Percentiles rank a stretch among this genome's conserved stretches.
These are phyloP conservation scores for Penicillium riverlandense DNA, from an alignment of 495 filamentous ascomycete species.

Conservation along the genomic window DNA sequence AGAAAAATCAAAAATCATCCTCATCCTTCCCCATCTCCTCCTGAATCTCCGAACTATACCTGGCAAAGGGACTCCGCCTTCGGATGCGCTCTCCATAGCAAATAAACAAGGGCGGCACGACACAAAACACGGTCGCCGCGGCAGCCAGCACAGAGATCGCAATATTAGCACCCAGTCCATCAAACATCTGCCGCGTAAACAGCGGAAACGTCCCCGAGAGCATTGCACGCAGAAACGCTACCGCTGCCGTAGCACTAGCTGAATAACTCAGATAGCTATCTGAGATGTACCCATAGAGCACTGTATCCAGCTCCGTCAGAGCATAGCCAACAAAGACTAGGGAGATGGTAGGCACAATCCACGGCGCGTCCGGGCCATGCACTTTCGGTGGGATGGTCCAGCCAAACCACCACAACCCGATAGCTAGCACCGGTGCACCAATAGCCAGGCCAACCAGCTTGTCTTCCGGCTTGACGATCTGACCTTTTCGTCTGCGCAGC, in stretches of 20 bases:
- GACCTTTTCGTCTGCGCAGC: slow-evolving; percentile 13
- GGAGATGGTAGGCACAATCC: slow-evolving; percentile 35
- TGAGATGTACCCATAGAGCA: slow-evolving; percentile 45
- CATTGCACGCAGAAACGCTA: slow-evolving; percentile 37
- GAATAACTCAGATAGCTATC: slow-evolving; percentile 47
- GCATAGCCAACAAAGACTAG: slow-evolving; percentile 43
- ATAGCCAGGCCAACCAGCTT: slow-evolving; percentile 41
- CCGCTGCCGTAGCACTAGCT: slow-evolving; percentile 41
- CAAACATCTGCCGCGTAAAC: slow-evolving; percentile 38
- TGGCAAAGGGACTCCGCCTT: slow-evolving; percentile 39
- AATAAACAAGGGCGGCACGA: slow-evolving; percentile 35
- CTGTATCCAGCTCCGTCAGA: slow-evolving; percentile 41
- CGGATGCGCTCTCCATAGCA: slow-evolving; percentile 36
- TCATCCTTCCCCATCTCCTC: slow-evolving; percentile 23
- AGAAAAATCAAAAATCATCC: slow-evolving; percentile 8
- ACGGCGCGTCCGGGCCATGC: slow-evolving; percentile 12
- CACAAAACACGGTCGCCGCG: slow-evolving; percentile 38
- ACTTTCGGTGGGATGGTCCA: slow-evolving; percentile 41
- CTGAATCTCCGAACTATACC: slow-evolving; percentile 33
- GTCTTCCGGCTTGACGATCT: slow-evolving; percentile 36
- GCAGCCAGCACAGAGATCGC: slow-evolving; percentile 38
- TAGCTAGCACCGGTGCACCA: slow-evolving; percentile 37
- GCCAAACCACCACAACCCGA: slow-evolving; percentile 45
- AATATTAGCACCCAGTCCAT: slow-evolving; percentile 32
- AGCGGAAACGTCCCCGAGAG: slow-evolving; percentile 41